A percentile compares a stretch with the other conserved stretches of the same genome.
Evolutionary conservation across 495 filamentous ascomycete species (phyloP).

Genomic region (Haplographium delicatum): DNA sequence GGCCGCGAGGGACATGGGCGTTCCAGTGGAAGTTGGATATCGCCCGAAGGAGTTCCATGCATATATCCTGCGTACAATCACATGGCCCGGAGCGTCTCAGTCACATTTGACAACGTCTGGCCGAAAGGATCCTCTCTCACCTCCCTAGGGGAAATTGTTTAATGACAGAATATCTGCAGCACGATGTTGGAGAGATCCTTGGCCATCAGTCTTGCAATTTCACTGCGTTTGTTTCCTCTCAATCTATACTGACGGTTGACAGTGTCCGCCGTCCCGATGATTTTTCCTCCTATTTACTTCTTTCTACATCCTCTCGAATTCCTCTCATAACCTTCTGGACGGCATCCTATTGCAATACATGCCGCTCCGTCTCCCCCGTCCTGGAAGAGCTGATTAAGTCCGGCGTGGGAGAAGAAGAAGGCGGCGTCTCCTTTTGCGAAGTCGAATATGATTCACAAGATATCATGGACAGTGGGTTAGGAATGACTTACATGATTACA

Average conservation of each 20-base stretch:
- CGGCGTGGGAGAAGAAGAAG: constrained; percentile 52
- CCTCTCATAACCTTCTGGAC: constrained; percentile 69
- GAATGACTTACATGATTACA: constrained; percentile 55
- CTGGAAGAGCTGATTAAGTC: constrained; percentile 48
- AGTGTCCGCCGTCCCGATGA: constrained; percentile 56
- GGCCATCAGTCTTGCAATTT: too few relatives aligned
- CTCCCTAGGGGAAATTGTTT: too few relatives aligned
- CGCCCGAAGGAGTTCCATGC: too few relatives aligned
- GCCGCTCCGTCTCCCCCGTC: constrained; percentile 48
- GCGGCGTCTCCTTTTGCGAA: constrained; percentile 54
- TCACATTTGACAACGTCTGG: too few relatives aligned
- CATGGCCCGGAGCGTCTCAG: too few relatives aligned
- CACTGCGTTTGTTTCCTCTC: not conserved
- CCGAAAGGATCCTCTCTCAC: too few relatives aligned
- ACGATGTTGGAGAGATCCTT: too few relatives aligned
- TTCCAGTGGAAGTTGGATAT: too few relatives aligned
- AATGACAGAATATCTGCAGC: too few relatives aligned
- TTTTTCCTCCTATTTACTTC: constrained; percentile 53
- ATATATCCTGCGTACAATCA: too few relatives aligned
- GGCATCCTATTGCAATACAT: constrained; percentile 58
- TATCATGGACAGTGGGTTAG: constrained; percentile 47
- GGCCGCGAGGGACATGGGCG: too few relatives aligned
- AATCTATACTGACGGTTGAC: not conserved
- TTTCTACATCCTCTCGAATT: constrained; percentile 50
- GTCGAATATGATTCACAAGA: constrained; percentile 60